phyloP scores from a whole-genome alignment of 495 filamentous ascomycete genomes.

The Aspergillus sparsus region DNA sequence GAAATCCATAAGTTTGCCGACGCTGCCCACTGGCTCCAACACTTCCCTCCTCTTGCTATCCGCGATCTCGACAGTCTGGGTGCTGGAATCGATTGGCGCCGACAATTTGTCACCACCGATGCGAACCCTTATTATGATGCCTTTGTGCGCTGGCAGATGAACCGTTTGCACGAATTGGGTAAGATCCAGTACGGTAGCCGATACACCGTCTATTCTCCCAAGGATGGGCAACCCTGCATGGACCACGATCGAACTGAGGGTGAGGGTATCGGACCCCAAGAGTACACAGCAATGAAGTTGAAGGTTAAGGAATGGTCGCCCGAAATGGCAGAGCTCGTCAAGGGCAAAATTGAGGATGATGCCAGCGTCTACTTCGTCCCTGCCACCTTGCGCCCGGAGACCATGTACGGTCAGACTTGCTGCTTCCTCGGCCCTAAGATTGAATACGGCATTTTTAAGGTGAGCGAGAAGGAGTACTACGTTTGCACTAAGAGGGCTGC shows the following conservation, averaged over 20 bases:
- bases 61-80: slow-evolving; percentile 82
- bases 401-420: slow-evolving; percentile 97
- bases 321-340: slow-evolving; percentile 63
- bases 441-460: slow-evolving; percentile 86
- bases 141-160: slow-evolving; percentile 98
- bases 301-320: slow-evolving; percentile 86
- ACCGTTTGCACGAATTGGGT: slow-evolving; percentile 78
- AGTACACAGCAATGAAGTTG: slow-evolving; percentile 90
- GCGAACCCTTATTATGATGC: slow-evolving; percentile 97
- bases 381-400: slow-evolving; percentile 91
- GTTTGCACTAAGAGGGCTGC: slow-evolving; percentile 84
- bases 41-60: slow-evolving; percentile 82
- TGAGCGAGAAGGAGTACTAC: slow-evolving; percentile 80
- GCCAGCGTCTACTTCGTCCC: slow-evolving; percentile 87
- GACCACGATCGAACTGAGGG: slow-evolving; percentile 93
- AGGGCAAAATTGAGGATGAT: slow-evolving; percentile 75
- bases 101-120: slow-evolving; percentile 91
- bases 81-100: slow-evolving; percentile 85
- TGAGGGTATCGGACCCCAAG: slow-evolving; percentile 86
- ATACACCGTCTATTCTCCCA: slow-evolving; percentile 94
- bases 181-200: slow-evolving; percentile 95
- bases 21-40: slow-evolving; percentile 81
- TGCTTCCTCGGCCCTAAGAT: slow-evolving; percentile 94
- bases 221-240: slow-evolving; percentile 97
- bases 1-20: slow-evolving; percentile 94